These are phyloP conservation scores for Phyllosticta capitalensis DNA, from an alignment of 2,329 filamentous ascomycete species.

Conservation along the genomic window DNA sequence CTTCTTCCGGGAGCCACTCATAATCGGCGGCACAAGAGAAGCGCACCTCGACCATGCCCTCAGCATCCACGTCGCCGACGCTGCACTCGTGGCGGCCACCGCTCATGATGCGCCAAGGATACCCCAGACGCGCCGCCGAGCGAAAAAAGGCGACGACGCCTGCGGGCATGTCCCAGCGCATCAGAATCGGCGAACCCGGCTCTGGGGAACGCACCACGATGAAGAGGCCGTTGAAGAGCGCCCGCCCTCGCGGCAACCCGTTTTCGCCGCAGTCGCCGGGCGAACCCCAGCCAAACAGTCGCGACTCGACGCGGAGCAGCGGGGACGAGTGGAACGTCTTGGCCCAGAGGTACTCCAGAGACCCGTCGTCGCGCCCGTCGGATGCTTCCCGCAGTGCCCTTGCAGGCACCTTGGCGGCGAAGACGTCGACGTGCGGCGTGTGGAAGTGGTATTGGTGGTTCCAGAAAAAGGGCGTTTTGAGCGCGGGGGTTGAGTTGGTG, in stretches of 20 bases:
- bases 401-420: background rate
- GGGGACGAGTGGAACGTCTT: slow-evolving; percentile 1
- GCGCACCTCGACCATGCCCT: slow-evolving; percentile 6
- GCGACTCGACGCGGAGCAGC: background rate
- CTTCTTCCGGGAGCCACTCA: slow-evolving; percentile 3
- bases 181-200: background rate
- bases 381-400: background rate
- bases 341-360: slow-evolving; percentile 4
- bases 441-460: background rate
- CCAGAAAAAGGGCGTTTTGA: background rate
- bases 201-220: slow-evolving; percentile 1
- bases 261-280: slow-evolving; percentile 5
- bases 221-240: background rate
- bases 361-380: background rate
- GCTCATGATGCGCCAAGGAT: slow-evolving; percentile 10
- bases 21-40: slow-evolving; percentile 4
- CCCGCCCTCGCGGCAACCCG: background rate
- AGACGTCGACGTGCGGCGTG: slow-evolving; percentile 6
- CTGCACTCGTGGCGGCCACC: slow-evolving; percentile 5
- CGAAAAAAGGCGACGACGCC: background rate
- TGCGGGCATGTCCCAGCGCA: background rate
- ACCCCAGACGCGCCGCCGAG: background rate
- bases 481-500: background rate
- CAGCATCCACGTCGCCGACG: background rate
- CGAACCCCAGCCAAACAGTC: background rate